Base-by-base conservation (phyloP, 495 filamentous ascomycete species). In the Staphylotrichum tortipilum region DNA sequence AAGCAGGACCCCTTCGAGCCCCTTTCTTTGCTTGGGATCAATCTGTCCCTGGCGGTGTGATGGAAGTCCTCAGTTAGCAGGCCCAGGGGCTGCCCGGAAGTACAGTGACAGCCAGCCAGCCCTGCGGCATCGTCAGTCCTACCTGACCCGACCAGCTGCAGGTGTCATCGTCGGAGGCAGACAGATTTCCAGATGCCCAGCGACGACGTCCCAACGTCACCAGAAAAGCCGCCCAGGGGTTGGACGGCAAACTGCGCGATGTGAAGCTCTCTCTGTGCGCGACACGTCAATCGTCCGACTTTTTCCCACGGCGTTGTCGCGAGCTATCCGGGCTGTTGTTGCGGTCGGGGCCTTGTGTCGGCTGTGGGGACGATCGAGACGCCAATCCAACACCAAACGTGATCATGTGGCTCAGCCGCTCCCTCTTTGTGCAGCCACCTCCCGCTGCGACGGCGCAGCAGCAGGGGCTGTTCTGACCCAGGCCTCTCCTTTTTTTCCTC, bases 201-300 rank as follows among this genome's bases (percentile, higher is more conserved):
- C 31, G 31, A 8, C 43, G 33, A 30, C 28, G 31, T 26, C 21
- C n/a, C 21, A 41, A 29, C 2, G 38, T 7, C 4, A 6, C 35
- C n/a, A 29, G 35, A 31, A 48, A 35, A 30, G 35, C 45, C 45
- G 45, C 45, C 35, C 35, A 37, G 46, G 46, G 19, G 17, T 28
- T 49, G 36, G n/a, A n/a, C n/a, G n/a, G n/a, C n/a, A n/a, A n/a
- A n/a, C n/a, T n/a, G n/a, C n/a, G n/a, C n/a, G n/a, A n/a, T n/a
- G n/a, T n/a, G 26, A 31, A 11, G 7, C 33, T 40, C 28, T 33
- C 23, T 22, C 11, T 15, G 15, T 9, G 34, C 14, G 24, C 18
- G 34, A 47, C 45, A 48, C 45, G 35, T 48, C 45, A 48, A 48
- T 15, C 28, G 14, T 22, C 34, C 24, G 45, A 22, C 35, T 31